Base-by-base conservation (phyloP, 1,284 basidiomycete genomes). In the Trametes sp. region DNA sequence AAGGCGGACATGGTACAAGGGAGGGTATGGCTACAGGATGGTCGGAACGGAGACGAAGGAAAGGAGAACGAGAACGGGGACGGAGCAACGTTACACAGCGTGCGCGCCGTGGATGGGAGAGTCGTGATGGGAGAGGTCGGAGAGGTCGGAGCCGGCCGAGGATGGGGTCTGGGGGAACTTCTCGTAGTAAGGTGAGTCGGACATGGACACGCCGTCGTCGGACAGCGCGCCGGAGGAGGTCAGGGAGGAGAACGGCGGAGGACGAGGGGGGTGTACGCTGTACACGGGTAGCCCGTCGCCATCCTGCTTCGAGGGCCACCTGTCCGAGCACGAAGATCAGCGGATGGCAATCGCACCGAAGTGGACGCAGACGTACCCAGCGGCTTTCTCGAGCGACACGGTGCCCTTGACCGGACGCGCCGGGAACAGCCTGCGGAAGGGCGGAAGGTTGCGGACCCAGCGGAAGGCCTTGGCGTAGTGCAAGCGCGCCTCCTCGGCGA, bases 81-180 rank as follows among this genome's bases (percentile, higher is more conserved):
- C 1, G 44, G 33, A 16, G n/a, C 14, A 35, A 13, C 7, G 16
- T 19, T 35, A 31, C 19, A 51, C 49, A 6, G 29, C 49, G n/a
- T 51, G 31, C 2, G 31, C 6, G 19, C 33, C 49, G 29, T 8
- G n/a, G 5, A 31, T 21, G 31, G n/a, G 14, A 26, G 24, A 10
- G 26, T 48, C 54, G 29, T 46, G 21, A 36, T 48, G 33, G n/a
- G 42, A 48, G n/a, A 48, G 44, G 23, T 56, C 44, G 14, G 54
- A 48, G 16, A n/a, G n/a, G n/a, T n/a, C n/a, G n/a, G n/a, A n/a
- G n/a, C 16, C n/a, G 6, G 54, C 21, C 31, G 54, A 46, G 16
- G 44, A 48, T 4, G 54, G 54, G 4, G 54, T 56, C 19, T 33
- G n/a, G n/a, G n/a, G n/a, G n/a, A n/a, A n/a, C n/a, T 48, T 56